phyloP scores from a whole-genome alignment of 1,139 yeast species.

The Lodderomyces elongisporus region DNA sequence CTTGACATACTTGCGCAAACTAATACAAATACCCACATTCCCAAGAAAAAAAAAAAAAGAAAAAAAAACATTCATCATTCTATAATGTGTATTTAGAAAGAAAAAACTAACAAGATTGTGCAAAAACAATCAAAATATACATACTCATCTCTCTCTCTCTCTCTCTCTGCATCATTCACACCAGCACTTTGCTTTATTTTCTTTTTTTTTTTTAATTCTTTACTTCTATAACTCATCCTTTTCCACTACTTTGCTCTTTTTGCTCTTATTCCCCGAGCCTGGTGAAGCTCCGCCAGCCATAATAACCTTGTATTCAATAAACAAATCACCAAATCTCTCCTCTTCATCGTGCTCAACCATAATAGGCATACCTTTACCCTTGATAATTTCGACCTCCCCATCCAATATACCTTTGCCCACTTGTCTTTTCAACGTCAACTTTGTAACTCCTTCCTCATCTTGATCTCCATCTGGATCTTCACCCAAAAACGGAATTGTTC shows the following conservation, averaged over 20 bases:
- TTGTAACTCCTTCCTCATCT: slow-evolving; percentile 23
- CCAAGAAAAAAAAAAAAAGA: too few species aligned
- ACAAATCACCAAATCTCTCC: slow-evolving; percentile 70
- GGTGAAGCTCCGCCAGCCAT: slow-evolving; percentile 29
- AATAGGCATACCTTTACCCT: slow-evolving; percentile 84
- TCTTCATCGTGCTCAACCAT: slow-evolving; percentile 20
- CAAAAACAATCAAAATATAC: too few species aligned
- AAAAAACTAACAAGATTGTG: too few species aligned
- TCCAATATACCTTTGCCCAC: slow-evolving; percentile 49
- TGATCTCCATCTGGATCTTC: slow-evolving; percentile 6
- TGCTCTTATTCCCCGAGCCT: not conserved
- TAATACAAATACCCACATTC: too few species aligned
- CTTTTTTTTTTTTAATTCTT: too few species aligned
- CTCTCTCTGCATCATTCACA: too few species aligned
- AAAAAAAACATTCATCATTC: too few species aligned
- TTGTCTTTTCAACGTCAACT: slow-evolving; percentile 47
- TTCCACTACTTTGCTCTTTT: slow-evolving; percentile 1
- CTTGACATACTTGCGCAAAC: too few species aligned
- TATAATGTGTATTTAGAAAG: too few species aligned
- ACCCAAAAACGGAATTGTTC: slow-evolving; percentile 54
- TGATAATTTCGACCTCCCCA: slow-evolving; percentile 67
- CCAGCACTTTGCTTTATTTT: too few species aligned
- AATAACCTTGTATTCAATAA: slow-evolving; percentile 61
- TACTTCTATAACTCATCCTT: slow-evolving; percentile 10
- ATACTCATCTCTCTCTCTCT: too few species aligned